These are phyloP conservation scores for Blastomyces emzantsi DNA, from an alignment of 2,329 filamentous ascomycete species.

Conservation along the genomic window DNA sequence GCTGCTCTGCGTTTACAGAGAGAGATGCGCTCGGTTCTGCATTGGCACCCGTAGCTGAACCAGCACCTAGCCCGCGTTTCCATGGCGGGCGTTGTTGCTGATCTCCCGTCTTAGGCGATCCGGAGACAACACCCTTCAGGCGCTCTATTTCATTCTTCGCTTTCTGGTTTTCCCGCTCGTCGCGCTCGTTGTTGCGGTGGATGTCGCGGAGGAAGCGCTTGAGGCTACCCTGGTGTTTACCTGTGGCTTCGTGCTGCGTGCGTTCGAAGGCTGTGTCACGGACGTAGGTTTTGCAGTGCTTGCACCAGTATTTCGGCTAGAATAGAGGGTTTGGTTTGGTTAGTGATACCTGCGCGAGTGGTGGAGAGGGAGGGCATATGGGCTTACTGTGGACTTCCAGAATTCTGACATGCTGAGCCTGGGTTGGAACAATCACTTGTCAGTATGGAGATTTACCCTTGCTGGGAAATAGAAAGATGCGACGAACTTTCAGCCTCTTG, in stretches of 20 bases:
- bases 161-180: constrained; percentile 70
- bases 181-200: constrained; percentile 72
- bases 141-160: constrained; percentile 79
- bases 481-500: no score
- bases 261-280: constrained; percentile 88
- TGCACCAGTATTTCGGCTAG: constrained; percentile 90
- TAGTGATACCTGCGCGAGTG: neutral
- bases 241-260: constrained; percentile 79
- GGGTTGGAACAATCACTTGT: neutral
- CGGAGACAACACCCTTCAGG: constrained; percentile 63
- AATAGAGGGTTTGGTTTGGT: neutral
- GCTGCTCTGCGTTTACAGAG: constrained; percentile 52
- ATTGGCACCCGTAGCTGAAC: constrained; percentile 15
- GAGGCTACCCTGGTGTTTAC: constrained; percentile 72
- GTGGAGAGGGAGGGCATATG: constrained; percentile 32
- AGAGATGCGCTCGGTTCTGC: constrained; percentile 28
- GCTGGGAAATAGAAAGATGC: neutral
- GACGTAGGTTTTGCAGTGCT: constrained; percentile 84
- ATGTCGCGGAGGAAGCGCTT: constrained; percentile 86
- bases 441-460: neutral
- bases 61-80: constrained; percentile 21
- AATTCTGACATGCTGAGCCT: constrained; percentile 71
- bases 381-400: constrained; percentile 80
- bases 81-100: constrained; percentile 20
- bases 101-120: constrained; percentile 16